Percentiles rank a stretch among this genome's conserved stretches.
Conservation (phyloP, 1,284 basidiomycete genomes). For the Melanopsichium pennsylvanicum region DNA sequence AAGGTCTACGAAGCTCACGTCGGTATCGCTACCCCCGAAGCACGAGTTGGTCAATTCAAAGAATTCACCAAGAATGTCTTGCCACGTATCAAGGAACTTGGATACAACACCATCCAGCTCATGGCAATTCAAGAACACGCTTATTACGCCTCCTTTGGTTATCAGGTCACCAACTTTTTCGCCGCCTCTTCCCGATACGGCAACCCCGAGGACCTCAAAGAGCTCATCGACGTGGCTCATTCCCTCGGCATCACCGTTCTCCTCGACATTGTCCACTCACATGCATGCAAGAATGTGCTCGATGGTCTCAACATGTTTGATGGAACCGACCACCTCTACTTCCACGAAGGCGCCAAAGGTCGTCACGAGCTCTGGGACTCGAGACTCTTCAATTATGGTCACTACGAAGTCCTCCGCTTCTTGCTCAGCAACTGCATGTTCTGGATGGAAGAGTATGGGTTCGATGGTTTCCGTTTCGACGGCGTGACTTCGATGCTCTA, state of each 20-base stretch:
- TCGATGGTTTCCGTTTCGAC: conserved; percentile 97
- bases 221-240: conserved; percentile 93
- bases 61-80: conserved; percentile 85
- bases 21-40: conserved; percentile 90
- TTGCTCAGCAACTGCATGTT: conserved; percentile 91
- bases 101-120: conserved; percentile 95
- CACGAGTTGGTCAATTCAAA: conserved; percentile 89
- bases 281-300: conserved; percentile 95
- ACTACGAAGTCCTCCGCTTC: conserved; percentile 92
- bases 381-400: conserved; percentile 89
- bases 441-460: conserved; percentile 93
- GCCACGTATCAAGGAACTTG: conserved; percentile 85
- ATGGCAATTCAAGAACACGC: conserved; percentile 89
- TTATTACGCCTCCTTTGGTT: conserved; percentile 99
- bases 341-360: conserved; percentile 90
- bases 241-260: conserved; percentile 90
- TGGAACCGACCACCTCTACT: conserved; percentile 94
- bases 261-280: conserved; percentile 95
- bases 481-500: conserved; percentile 99
- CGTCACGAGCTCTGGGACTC: conserved; percentile 94
- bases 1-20: conserved; percentile 98
- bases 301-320: conserved; percentile 96
- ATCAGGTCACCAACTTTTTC: conserved; percentile 97
- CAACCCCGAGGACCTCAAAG: conserved; percentile 88
- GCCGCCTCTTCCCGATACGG: conserved; percentile 93